Conservation (phyloP, 169 alveolate species). For the Plasmodium yoelii region DNA sequence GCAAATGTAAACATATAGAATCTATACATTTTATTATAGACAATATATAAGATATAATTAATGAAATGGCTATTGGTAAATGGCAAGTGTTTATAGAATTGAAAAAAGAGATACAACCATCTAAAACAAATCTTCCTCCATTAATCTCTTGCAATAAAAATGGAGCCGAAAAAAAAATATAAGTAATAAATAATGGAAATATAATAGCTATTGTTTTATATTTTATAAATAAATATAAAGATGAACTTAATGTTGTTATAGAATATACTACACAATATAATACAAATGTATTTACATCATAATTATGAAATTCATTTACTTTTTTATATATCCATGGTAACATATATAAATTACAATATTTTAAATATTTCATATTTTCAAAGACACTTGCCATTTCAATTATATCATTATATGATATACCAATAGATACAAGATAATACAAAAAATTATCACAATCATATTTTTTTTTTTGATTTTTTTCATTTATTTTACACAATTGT, state of each 20-base stretch:
- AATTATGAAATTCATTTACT: constrained; percentile 33
- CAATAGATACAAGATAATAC: constrained; percentile 40
- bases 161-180: constrained; percentile 24
- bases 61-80: constrained; percentile 33
- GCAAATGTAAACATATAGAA: constrained; percentile 17
- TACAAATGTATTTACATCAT: constrained; percentile 30
- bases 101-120: constrained; percentile 58
- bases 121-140: constrained; percentile 52
- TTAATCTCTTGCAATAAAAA: constrained; percentile 63
- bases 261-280: constrained; percentile 48
- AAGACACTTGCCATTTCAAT: constrained; percentile 53
- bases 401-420: constrained; percentile 60
- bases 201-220: constrained; percentile 50
- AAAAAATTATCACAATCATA: constrained; percentile 38
- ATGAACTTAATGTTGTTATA: constrained; percentile 27
- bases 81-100: constrained; percentile 28
- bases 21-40: constrained; percentile 58
- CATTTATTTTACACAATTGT: not conserved
- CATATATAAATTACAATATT: constrained; percentile 48
- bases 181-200: constrained; percentile 49
- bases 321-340: constrained; percentile 68
- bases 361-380: constrained; percentile 41
- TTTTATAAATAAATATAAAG: constrained; percentile 29
- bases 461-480: not conserved
- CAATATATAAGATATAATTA: constrained; percentile 36